Evolutionary conservation across 768 basidiomycete species (phyloP).

Genomic region (Chalciporus piperatus): DNA sequence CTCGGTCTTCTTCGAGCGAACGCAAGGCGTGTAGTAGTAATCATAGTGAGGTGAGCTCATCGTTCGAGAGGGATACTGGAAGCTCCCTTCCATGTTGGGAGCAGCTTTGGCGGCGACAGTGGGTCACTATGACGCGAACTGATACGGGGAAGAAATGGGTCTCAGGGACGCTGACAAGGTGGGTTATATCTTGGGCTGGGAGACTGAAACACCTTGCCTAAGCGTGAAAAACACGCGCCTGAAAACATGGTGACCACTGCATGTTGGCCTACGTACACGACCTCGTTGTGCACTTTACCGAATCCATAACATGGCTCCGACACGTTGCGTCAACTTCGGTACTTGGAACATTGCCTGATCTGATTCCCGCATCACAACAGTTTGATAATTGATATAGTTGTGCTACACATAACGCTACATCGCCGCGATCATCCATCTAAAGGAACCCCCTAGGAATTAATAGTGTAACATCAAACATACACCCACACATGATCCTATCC

Average conservation of each 20-base stretch:
- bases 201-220: slow-evolving; percentile 25
- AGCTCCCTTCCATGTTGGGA: slow-evolving; percentile 27
- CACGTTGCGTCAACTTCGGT: slow-evolving; percentile 26
- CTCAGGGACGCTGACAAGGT: slow-evolving; percentile 17
- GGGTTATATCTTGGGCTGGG: slow-evolving; percentile 32
- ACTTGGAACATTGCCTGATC: slow-evolving; percentile 5
- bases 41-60: slow-evolving; percentile 20
- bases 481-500: slow-evolving; percentile 3
- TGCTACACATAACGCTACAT: slow-evolving; percentile 13
- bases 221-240: slow-evolving; percentile 32
- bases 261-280: slow-evolving; percentile 26
- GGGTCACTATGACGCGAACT: slow-evolving; percentile 12
- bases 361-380: slow-evolving; percentile 12
- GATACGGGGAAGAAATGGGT: slow-evolving; percentile 12
- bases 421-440: slow-evolving; percentile 12
- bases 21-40: slow-evolving; percentile 11
- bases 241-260: slow-evolving; percentile 17
- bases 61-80: slow-evolving; percentile 27
- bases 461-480: slow-evolving; percentile 4
- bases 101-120: background rate
- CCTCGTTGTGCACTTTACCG: slow-evolving; percentile 25
- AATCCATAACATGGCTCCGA: slow-evolving; percentile 14
- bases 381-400: slow-evolving; percentile 10
- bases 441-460: slow-evolving; percentile 10
- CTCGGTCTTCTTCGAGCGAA: slow-evolving; percentile 25